A percentile compares a stretch with the other conserved stretches of the same genome.
These are phyloP conservation scores for Ambrosia hybrid DNA, from an alignment of 140 eudicot species.

Conservation along the genomic window DNA sequence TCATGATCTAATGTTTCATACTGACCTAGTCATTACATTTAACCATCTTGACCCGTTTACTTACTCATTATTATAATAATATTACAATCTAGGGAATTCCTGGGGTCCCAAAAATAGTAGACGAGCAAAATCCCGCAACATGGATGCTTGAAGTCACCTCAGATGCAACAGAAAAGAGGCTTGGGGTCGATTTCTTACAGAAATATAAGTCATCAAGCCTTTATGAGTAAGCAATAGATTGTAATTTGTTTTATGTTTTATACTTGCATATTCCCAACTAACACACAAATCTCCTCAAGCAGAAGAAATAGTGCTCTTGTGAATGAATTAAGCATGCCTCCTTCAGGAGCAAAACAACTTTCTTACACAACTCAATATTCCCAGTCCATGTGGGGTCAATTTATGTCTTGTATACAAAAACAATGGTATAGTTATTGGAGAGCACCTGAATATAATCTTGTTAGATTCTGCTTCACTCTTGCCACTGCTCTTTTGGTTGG, in stretches of 20 bases:
- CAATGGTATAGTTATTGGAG: slow-evolving; percentile 57
- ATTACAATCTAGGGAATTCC: slow-evolving; percentile 32
- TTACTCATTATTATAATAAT: not conserved
- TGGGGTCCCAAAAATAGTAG: slow-evolving; percentile 32
- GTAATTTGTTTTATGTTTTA: slow-evolving; percentile 1
- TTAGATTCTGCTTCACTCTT: slow-evolving; percentile 37
- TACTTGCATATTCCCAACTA: slow-evolving; percentile 10
- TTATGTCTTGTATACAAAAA: slow-evolving; percentile 44
- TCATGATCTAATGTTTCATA: not conserved
- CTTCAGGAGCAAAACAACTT: slow-evolving; percentile 40
- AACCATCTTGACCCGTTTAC: not conserved
- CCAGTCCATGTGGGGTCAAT: slow-evolving; percentile 44
- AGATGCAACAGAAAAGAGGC: slow-evolving; percentile 24
- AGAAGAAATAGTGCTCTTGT: slow-evolving; percentile 36
- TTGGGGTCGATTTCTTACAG: slow-evolving; percentile 40
- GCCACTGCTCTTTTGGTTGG: slow-evolving; percentile 45
- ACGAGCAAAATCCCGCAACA: slow-evolving; percentile 44
- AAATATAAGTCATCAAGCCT: slow-evolving; percentile 34
- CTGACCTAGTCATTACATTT: not conserved
- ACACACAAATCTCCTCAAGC: slow-evolving; percentile 21
- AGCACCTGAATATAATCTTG: slow-evolving; percentile 51
- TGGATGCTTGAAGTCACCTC: slow-evolving; percentile 52
- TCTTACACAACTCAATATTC: slow-evolving; percentile 33
- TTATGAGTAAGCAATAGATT: slow-evolving; percentile 34
- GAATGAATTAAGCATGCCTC: slow-evolving; percentile 41